A percentile compares a stretch with the other conserved stretches of the same genome.
Conservation (phyloP, 495 filamentous ascomycete genomes). For the Corynascus novoguineensis region DNA sequence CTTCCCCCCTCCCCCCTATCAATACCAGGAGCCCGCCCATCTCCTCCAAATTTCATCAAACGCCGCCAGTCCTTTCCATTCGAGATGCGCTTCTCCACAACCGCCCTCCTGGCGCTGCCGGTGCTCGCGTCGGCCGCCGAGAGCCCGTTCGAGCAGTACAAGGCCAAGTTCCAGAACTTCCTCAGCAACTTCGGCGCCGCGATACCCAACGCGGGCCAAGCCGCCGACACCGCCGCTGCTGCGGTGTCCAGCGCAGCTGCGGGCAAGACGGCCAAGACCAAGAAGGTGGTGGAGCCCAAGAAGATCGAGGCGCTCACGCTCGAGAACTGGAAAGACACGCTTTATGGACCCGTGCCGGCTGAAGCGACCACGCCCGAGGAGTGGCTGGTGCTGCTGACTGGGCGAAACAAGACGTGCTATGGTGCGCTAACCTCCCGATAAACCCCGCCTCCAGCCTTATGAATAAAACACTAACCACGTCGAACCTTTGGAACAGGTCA, state of each 20-base stretch:
- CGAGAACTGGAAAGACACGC: conserved; percentile 62
- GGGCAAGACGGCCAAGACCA: conserved; percentile 31
- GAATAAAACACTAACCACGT: neutral
- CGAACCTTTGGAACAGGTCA: conserved; percentile 29
- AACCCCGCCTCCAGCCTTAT: no score
- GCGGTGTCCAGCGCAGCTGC: conserved; percentile 41
- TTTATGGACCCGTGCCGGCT: conserved; percentile 58
- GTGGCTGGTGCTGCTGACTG: conserved; percentile 76
- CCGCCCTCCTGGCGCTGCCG: conserved; percentile 59
- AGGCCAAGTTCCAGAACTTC: conserved; percentile 63
- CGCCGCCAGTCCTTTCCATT: conserved; percentile 5
- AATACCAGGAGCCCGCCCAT: conserved; percentile 12
- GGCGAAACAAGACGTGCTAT: conserved; percentile 84
- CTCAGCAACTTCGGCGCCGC: conserved; percentile 36
- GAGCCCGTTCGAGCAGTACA: conserved; percentile 49
- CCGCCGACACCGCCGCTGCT: conserved; percentile 40
- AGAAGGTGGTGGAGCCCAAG: conserved; percentile 42
- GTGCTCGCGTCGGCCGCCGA: conserved; percentile 59
- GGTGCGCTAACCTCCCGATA: conserved; percentile 38
- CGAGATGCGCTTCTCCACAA: conserved; percentile 67
- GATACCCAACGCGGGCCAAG: conserved; percentile 25
- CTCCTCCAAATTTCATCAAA: neutral
- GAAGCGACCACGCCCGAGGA: conserved; percentile 56
- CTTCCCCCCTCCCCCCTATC: neutral
- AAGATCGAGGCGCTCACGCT: conserved; percentile 57